Percentiles rank a stretch among this genome's conserved stretches.
These are phyloP conservation scores for Carpinus fangiana DNA, from an alignment of 306 rosid species.

Conservation along the genomic window DNA sequence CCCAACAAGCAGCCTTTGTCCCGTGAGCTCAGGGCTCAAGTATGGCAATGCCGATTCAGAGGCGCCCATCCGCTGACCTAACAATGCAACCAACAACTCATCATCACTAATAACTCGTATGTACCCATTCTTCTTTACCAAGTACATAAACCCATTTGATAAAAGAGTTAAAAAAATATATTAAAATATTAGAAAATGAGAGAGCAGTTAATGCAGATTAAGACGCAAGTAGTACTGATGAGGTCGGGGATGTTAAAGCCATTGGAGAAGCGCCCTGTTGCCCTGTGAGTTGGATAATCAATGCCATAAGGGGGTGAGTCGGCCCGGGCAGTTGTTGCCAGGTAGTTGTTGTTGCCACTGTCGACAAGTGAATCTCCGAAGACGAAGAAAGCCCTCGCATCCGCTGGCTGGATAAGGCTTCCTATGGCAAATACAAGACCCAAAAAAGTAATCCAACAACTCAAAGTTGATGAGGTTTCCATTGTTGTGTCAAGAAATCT, in stretches of 20 bases:
- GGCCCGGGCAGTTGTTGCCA: conserved; percentile 61
- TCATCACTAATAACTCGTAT: too few species aligned
- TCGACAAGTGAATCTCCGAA: conserved; percentile 75
- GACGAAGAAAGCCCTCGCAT: conserved; percentile 58
- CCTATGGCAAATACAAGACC: conserved; percentile 12
- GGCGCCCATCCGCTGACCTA: conserved; percentile 57
- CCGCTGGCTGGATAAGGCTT: conserved; percentile 24
- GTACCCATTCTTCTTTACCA: too few species aligned
- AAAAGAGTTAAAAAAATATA: not conserved
- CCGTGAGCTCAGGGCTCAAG: conserved; percentile 63
- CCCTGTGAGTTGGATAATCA: conserved; percentile 50
- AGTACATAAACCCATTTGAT: too few species aligned
- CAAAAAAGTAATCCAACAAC: conserved; percentile 7
- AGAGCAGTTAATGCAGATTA: not conserved
- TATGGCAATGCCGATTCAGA: conserved; percentile 57
- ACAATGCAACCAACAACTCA: not conserved
- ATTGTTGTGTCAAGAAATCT: not conserved
- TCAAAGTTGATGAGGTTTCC: not conserved
- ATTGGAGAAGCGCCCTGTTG: conserved; percentile 70
- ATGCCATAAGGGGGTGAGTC: conserved; percentile 75
- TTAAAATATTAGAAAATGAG: not conserved
- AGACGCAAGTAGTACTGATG: conserved; percentile 37
- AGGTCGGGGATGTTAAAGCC: conserved; percentile 71
- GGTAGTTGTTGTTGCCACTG: conserved; percentile 63
- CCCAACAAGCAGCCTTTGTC: conserved; percentile 56